Evolutionary conservation across 1,284 basidiomycete genomes (phyloP).

Genomic region (Ganoderma resinaceum): DNA sequence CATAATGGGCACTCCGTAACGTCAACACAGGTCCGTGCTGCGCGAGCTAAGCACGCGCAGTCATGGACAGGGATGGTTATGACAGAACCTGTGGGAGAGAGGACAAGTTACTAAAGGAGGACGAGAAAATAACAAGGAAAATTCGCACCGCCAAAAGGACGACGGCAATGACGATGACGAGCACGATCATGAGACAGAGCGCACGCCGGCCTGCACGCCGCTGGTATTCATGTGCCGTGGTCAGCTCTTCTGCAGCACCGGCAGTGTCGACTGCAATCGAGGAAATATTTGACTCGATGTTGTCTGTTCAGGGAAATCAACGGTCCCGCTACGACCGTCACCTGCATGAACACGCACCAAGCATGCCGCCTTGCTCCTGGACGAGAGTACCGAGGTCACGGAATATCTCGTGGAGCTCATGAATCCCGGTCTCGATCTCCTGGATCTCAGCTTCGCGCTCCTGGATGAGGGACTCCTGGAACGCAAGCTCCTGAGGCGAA

Average conservation of each 20-base stretch:
- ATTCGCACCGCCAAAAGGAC: constrained; percentile 90
- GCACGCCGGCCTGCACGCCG: constrained; percentile 91
- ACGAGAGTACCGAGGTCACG: constrained; percentile 95
- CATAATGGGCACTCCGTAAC: constrained; percentile 14
- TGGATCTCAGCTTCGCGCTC: constrained; percentile 96
- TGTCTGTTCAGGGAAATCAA: constrained; percentile 66
- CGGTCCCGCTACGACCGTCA: neutral
- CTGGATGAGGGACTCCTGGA: constrained; percentile 95
- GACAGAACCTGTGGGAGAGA: constrained; percentile 36
- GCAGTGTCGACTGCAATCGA: constrained; percentile 87
- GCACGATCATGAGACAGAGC: constrained; percentile 88
- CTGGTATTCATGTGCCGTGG: constrained; percentile 93
- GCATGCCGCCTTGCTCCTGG: constrained; percentile 92
- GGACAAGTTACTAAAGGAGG: constrained; percentile 30
- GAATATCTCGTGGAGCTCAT: constrained; percentile 98
- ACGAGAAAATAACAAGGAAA: constrained; percentile 35
- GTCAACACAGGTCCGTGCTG: constrained; percentile 8
- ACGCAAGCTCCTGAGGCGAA: constrained; percentile 90
- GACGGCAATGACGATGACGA: constrained; percentile 88
- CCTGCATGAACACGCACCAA: constrained; percentile 67
- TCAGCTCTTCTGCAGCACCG: constrained; percentile 88
- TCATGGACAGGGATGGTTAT: constrained; percentile 21
- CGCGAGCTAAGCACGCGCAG: neutral
- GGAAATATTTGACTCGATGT: constrained; percentile 95
- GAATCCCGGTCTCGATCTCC: constrained; percentile 97